Evolutionary conservation across 805 yeast species (phyloP).

Genomic region (Kodamaea laetipori): DNA sequence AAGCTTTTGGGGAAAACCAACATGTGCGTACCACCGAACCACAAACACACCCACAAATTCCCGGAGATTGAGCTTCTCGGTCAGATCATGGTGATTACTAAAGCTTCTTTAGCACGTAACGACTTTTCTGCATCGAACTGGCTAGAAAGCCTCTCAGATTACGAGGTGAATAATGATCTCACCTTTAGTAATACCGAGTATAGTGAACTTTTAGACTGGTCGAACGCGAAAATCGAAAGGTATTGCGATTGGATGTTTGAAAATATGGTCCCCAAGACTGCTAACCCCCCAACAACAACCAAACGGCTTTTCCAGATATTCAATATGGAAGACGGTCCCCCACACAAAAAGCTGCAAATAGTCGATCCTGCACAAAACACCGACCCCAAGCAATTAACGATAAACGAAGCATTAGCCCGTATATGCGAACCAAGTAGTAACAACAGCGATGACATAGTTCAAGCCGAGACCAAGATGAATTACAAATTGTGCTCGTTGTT

Average conservation of each 20-base stretch:
- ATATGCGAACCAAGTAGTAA: no score
- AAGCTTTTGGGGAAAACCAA: neutral
- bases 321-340: conserved; percentile 20
- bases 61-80: conserved; percentile 44
- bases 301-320: conserved; percentile 37
- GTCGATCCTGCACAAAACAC: conserved; percentile 2
- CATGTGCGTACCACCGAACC: conserved; percentile 4
- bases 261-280: conserved; percentile 27
- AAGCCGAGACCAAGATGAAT: no score
- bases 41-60: conserved; percentile 16
- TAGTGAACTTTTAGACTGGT: conserved; percentile 49
- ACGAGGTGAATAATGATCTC: conserved; percentile 23
- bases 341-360: neutral
- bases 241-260: conserved; percentile 56
- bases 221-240: conserved; percentile 42
- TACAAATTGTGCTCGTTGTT: conserved; percentile 6
- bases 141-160: conserved; percentile 19
- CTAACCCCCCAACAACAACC: conserved; percentile 27
- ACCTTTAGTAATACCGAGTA: conserved; percentile 16
- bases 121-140: conserved; percentile 17
- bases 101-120: conserved; percentile 19
- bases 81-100: conserved; percentile 32
- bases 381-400: neutral
- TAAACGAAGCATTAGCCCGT: neutral
- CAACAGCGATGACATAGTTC: no score